phyloP scores from a whole-genome alignment of 768 basidiomycete genomes.

The Suillus spraguei region DNA sequence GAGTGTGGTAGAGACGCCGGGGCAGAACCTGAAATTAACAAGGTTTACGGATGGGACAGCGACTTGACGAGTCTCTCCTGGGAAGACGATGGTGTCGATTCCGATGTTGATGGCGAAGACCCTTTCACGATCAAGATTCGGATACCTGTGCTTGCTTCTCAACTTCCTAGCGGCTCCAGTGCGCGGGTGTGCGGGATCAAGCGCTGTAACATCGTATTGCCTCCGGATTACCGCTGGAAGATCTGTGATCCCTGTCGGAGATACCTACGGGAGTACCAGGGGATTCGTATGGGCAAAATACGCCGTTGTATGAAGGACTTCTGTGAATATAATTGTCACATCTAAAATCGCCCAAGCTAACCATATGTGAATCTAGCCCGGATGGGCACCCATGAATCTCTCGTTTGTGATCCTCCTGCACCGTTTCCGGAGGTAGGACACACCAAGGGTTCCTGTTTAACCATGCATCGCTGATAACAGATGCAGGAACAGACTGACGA shows the following conservation, averaged over 20 bases:
- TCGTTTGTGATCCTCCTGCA: not conserved
- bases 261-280: constrained; percentile 39
- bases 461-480: constrained; percentile 3
- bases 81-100: constrained; percentile 13
- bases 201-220: constrained; percentile 38
- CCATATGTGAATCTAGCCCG: constrained; percentile 20
- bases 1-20: constrained; percentile 4
- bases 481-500: not conserved
- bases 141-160: constrained; percentile 25
- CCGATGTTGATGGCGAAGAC: constrained; percentile 7
- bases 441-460: constrained; percentile 20
- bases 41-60: constrained; percentile 24
- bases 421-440: not conserved
- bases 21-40: not conserved
- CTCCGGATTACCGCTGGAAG: constrained; percentile 41
- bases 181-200: constrained; percentile 35
- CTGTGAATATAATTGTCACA: constrained; percentile 11
- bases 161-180: constrained; percentile 13
- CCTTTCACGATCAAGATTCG: constrained; percentile 19
- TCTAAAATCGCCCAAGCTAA: not conserved
- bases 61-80: constrained; percentile 24
- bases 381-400: constrained; percentile 13
- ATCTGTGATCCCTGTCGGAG: constrained; percentile 44
- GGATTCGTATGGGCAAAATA: constrained; percentile 27
- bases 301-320: constrained; percentile 10